A percentile compares a stretch with the other conserved stretches of the same genome.
phyloP scores from a whole-genome alignment of 768 basidiomycete species.

The Infundibulicybe gibba region DNA sequence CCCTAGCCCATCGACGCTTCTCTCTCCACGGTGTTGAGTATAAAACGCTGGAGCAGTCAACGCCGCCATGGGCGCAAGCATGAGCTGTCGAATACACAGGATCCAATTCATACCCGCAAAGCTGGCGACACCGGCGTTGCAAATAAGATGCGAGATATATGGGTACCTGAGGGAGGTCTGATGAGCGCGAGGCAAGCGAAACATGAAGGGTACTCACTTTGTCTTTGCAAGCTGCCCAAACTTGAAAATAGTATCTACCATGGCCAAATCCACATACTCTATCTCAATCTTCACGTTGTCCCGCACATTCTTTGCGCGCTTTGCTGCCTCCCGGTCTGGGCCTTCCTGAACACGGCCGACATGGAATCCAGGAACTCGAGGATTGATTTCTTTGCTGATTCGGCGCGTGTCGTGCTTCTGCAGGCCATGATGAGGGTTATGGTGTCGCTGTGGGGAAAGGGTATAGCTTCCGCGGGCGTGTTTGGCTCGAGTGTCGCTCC shows the following conservation, averaged over 20 bases:
- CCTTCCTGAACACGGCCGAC: conserved; percentile 31
- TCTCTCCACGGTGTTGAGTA: conserved; percentile 52
- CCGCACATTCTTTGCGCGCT: conserved; percentile 53
- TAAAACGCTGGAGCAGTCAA: conserved; percentile 56
- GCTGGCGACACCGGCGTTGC: conserved; percentile 72
- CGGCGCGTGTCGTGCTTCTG: conserved; percentile 60
- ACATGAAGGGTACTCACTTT: conserved; percentile 38
- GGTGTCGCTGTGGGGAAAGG: conserved; percentile 27
- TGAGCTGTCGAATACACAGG: conserved; percentile 41
- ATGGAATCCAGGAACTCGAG: conserved; percentile 51
- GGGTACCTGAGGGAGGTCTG: conserved; percentile 49
- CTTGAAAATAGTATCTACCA: conserved; percentile 53
- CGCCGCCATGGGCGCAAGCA: conserved; percentile 36
- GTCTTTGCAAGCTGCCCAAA: conserved; percentile 47
- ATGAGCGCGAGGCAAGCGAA: not conserved
- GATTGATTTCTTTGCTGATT: conserved; percentile 55
- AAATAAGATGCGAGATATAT: conserved; percentile 77
- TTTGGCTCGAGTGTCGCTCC: not conserved
- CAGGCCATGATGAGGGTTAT: conserved; percentile 82
- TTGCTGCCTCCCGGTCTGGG: conserved; percentile 35
- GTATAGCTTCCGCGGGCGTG: not conserved
- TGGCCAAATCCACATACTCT: conserved; percentile 61
- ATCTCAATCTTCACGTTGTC: conserved; percentile 58
- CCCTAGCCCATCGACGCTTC: conserved; percentile 68
- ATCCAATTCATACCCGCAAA: conserved; percentile 54